Conservation (phyloP, 2,329 filamentous ascomycete genomes). For the Byssothecium circinans region DNA sequence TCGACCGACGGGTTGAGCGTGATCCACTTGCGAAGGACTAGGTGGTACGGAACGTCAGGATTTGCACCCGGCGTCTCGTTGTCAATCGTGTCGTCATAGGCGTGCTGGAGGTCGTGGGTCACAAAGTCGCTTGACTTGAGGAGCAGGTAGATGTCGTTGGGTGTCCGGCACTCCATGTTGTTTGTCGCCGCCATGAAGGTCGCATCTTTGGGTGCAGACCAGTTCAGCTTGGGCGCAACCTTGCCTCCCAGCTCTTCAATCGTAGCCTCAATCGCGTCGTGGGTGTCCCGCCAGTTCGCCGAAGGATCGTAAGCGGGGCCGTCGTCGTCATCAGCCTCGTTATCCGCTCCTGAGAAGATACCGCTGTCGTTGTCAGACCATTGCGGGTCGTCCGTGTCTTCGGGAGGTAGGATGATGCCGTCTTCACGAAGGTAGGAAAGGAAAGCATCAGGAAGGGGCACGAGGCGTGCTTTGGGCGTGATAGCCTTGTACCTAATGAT, state of each 20-base stretch:
- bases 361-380: slow-evolving; percentile 57
- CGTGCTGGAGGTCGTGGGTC: slow-evolving; percentile 90
- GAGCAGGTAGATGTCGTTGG: slow-evolving; percentile 91
- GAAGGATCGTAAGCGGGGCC: slow-evolving; percentile 66
- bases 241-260: slow-evolving; percentile 82
- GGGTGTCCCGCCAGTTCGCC: slow-evolving; percentile 66
- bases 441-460: slow-evolving; percentile 75
- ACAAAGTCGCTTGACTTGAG: slow-evolving; percentile 94
- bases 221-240: slow-evolving; percentile 92
- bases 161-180: slow-evolving; percentile 83
- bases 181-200: slow-evolving; percentile 88
- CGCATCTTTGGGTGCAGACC: slow-evolving; percentile 95
- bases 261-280: slow-evolving; percentile 72
- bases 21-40: slow-evolving; percentile 87
- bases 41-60: slow-evolving; percentile 68
- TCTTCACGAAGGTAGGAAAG: slow-evolving; percentile 87
- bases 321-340: slow-evolving; percentile 52
- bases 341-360: slow-evolving; percentile 50
- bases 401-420: slow-evolving; percentile 83
- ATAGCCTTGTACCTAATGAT: slow-evolving; percentile 68
- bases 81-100: slow-evolving; percentile 72
- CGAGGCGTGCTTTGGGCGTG: slow-evolving; percentile 82
- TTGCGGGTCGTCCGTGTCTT: slow-evolving; percentile 53
- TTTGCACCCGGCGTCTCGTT: slow-evolving; percentile 14
- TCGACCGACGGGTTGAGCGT: slow-evolving; percentile 87